Base-by-base conservation (phyloP, 495 filamentous ascomycete species). In the Chaetomidium leptoderma region DNA sequence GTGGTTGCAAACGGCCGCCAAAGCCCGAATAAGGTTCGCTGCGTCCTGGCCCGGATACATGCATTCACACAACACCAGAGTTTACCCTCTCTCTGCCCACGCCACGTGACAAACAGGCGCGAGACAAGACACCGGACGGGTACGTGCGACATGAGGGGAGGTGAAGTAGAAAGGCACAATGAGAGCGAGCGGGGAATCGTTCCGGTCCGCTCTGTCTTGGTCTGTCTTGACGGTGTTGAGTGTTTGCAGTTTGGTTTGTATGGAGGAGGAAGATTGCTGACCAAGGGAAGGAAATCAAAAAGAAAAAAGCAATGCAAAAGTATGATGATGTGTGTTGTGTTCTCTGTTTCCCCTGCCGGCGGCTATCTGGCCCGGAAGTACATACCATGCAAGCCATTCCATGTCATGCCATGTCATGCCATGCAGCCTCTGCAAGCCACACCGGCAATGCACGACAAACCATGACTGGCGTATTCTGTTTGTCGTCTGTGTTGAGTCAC, bases 21-120 rank as follows among this genome's bases (percentile, higher is more conserved):
- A 13, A 36, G 52, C 52, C 53, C 53, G 51, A 61, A 61, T 61
- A 61, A 61, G 59, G 59, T 61, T 61, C 24, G 46, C 33, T 57
- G 45, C 47, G 40, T 46, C 42, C 10, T 27, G 17, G 35, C 45
- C 45, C 33, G 43, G 51, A 40, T 43, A 50, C 51, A 7, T 49
- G 45, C 51, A 60, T 37, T 13, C 47, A 21, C 47, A 21, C 17
- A 33, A 44, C 40, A 47, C 33, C 36, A 33, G 16, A 11, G 9
- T 30, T 37, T 29, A 11, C 19, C 36, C 13, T 26, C 26, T 42
- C 8, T 2, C 8, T 6, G 7, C 26, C 36, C 27, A 30, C 53
- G 19, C 43, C 53, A 56, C 53, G 53, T 56, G 53, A 56, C 43
- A 56, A 56, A 56, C 53, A 30, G 43, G 5, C 8, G 6, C 14